Evolutionary conservation across 2,329 filamentous ascomycete species (phyloP), one percentile per base, ranked within the genome.

Genomic region (Fusarium foetens): DNA sequence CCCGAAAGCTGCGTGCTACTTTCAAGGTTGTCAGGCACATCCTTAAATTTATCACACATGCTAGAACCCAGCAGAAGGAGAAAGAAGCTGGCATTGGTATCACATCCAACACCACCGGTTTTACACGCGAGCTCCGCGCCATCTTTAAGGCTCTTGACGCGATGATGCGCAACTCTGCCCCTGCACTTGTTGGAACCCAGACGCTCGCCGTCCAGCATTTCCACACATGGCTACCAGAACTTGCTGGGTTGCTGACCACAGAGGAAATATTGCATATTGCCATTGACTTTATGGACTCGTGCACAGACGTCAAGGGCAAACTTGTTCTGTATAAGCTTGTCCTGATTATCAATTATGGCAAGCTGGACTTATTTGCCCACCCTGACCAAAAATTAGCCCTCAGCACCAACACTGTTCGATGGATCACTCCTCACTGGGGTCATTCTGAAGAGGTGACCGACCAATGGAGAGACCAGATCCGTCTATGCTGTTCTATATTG

Each of bases 201-300:
- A 98, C 96, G 0, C 85, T 99, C 54, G 91, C 97, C 5, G 94
- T 98, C 17, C 96, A 99, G 81, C 94, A 98, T 80, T 97, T 98
- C 80, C 95, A 98, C 79, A 93, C 93, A 1, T 99, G 96, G 96
- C 85, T 99, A n/a, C 95, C 96, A 0, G 95, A 98, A 79, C 89
- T 99, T 14, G 87, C 90, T 1, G 90, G 91, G 4, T 86, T 96
- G 41, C 87, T 98, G 78, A 89, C 88, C 8, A 91, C 92, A 0
- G 92, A 94, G 76, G 95, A 98, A 79, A 95, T 98, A 49, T 85
- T 98, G 58, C 92, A 97, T 76, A 92, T 98, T 71, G 94, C 95
- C 43, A 93, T 97, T 69, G 94, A 95, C 81, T 97, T 98, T 78
- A 92, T 98, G 85, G 94, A 98, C 78, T 94, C 96, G 2, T 98